A percentile compares a stretch with the other conserved stretches of the same genome.
Conservation (phyloP, 805 yeast species). For the Nakazawaea wyomingensis region DNA sequence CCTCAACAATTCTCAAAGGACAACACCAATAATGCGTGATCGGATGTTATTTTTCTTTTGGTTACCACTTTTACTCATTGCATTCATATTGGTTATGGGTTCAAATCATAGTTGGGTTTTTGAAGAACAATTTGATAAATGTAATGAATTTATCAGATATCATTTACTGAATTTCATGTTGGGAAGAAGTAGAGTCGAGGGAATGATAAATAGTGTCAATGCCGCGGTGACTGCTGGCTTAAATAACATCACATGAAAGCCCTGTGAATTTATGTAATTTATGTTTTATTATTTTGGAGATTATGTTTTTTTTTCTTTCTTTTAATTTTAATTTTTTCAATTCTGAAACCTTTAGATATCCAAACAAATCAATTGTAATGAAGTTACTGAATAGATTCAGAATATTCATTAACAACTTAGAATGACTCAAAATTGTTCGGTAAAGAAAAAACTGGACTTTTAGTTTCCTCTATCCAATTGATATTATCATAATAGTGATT, state of each 20-base stretch:
- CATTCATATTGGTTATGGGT: slow-evolving; percentile 35
- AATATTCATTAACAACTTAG: no score
- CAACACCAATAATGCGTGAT: slow-evolving; percentile 60
- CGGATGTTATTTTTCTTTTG: slow-evolving; percentile 85
- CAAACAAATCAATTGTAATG: no score
- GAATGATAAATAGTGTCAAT: slow-evolving; percentile 37
- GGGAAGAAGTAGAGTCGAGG: slow-evolving; percentile 46
- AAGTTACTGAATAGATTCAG: no score
- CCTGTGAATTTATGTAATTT: neutral
- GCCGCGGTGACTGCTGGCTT: slow-evolving; percentile 30
- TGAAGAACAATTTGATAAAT: slow-evolving; percentile 20
- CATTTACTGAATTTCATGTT: slow-evolving; percentile 43
- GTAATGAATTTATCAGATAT: slow-evolving; percentile 36
- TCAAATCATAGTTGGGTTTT: slow-evolving; percentile 20
- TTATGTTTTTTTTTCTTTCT: neutral
- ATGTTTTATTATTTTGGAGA: neutral
- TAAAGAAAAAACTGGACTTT: no score
- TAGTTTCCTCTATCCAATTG: no score
- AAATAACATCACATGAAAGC: slow-evolving; percentile 5
- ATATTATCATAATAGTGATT: no score
- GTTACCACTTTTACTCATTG: slow-evolving; percentile 68
- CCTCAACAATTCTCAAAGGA: slow-evolving; percentile 28
- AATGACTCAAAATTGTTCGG: no score
- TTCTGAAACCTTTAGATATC: neutral
- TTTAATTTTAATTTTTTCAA: neutral